These are phyloP conservation scores for Furcasterigmium sp. DNA, from an alignment of 2,329 filamentous ascomycete genomes.

Conservation along the genomic window DNA sequence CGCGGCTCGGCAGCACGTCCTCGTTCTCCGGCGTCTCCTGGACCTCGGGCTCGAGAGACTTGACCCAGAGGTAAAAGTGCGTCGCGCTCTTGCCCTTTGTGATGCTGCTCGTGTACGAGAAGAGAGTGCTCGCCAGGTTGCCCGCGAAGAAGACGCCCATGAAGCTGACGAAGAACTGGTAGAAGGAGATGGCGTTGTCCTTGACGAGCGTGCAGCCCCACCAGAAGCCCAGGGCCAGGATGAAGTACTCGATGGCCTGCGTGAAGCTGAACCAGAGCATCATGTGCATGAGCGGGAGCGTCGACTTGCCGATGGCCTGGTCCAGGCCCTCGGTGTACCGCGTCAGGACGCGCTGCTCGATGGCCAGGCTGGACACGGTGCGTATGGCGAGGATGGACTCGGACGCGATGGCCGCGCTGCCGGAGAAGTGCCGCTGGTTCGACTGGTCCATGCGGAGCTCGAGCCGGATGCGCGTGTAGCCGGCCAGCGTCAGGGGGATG, in stretches of 20 bases:
- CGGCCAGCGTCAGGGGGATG: constrained; percentile 36
- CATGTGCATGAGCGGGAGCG: constrained; percentile 14
- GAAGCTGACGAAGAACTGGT: constrained; percentile 19
- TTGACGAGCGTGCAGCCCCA: constrained; percentile 1
- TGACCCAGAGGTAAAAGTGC: constrained; percentile 30
- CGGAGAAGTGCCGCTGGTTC: constrained; percentile 36
- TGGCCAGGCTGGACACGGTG: constrained; percentile 42
- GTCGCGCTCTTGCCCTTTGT: constrained; percentile 31
- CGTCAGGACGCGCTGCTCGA: constrained; percentile 26
- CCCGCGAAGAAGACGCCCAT: constrained; percentile 23
- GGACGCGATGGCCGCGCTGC: constrained; percentile 42
- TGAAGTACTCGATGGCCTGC: constrained; percentile 26
- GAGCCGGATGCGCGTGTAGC: constrained; percentile 43
- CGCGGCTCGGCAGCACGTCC: neutral
- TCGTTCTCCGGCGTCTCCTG: neutral
- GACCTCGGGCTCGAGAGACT: constrained; percentile 11
- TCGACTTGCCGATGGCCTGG: constrained; percentile 26
- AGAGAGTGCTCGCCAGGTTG: neutral
- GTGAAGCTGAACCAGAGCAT: constrained; percentile 16
- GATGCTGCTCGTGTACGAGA: constrained; percentile 7
- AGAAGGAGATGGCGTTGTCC: constrained; percentile 1
- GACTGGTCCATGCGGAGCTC: constrained; percentile 40
- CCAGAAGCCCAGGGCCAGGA: constrained; percentile 30
- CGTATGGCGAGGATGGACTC: constrained; percentile 44
- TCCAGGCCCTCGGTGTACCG: constrained; percentile 15